These are phyloP conservation scores for Synchytrium microbalum DNA, from an alignment of 371 early-diverging fungal species.

Conservation along the genomic window DNA sequence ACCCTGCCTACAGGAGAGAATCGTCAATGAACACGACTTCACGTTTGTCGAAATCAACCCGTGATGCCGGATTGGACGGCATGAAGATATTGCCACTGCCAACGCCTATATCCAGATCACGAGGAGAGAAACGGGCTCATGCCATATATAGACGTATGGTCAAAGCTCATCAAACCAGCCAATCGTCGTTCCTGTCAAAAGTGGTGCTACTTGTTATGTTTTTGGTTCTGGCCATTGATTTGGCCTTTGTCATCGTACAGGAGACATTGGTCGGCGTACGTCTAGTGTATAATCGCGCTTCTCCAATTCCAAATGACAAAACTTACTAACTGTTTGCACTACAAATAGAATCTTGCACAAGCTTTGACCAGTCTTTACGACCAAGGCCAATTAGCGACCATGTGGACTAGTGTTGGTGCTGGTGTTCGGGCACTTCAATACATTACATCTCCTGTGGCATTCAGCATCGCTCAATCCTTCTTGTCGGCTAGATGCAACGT, in stretches of 20 bases:
- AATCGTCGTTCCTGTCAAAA: not conserved
- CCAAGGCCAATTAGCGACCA: too few relatives aligned
- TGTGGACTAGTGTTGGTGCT: too few relatives aligned
- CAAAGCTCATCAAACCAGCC: not conserved
- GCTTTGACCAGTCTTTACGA: too few relatives aligned
- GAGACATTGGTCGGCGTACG: not conserved
- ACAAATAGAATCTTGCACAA: too few relatives aligned
- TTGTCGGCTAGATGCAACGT: too few relatives aligned
- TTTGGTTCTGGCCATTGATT: not conserved
- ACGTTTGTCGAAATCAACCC: not conserved
- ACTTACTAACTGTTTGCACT: too few relatives aligned
- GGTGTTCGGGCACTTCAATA: too few relatives aligned
- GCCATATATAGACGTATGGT: constrained; percentile 1
- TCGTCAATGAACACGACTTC: not conserved
- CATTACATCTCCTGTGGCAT: too few relatives aligned
- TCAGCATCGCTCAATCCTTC: too few relatives aligned
- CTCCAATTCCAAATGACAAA: too few relatives aligned
- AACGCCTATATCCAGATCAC: not conserved
- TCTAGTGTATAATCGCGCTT: too few relatives aligned
- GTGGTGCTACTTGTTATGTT: not conserved
- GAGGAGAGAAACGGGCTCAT: constrained; percentile 1
- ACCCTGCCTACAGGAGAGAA: not conserved
- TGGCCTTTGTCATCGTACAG: not conserved
- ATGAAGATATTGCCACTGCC: not conserved
- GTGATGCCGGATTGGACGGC: not conserved